These are phyloP conservation scores for Fusarium globosum DNA, from an alignment of 2,329 filamentous ascomycete genomes.

Conservation along the genomic window DNA sequence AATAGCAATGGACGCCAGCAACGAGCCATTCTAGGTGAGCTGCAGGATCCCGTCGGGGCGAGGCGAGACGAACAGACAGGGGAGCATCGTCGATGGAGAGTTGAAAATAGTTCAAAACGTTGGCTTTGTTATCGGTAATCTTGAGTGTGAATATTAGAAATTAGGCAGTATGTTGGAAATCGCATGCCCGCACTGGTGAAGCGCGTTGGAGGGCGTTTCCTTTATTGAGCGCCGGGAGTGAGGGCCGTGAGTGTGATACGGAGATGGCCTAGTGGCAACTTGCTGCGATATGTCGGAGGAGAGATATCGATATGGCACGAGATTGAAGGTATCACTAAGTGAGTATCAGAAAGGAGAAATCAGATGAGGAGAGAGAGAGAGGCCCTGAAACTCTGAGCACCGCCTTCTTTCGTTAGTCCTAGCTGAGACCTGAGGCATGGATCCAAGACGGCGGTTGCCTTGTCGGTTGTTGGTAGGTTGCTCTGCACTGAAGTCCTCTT, in stretches of 20 bases:
- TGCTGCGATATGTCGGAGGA: slow-evolving; percentile 1
- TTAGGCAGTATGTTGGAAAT: neutral
- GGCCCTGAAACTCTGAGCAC: slow-evolving; percentile 5
- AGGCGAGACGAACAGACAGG: slow-evolving; percentile 35
- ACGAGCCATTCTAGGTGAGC: slow-evolving; percentile 41
- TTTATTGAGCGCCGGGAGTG: neutral
- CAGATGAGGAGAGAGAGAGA: neutral
- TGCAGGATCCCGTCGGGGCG: slow-evolving; percentile 39
- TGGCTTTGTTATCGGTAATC: neutral
- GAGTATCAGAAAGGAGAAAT: neutral
- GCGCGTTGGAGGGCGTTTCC: neutral
- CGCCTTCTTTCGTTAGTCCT: slow-evolving; percentile 28
- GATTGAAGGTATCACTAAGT: neutral
- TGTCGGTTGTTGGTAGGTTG: slow-evolving; percentile 6
- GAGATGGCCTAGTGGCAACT: slow-evolving; percentile 24
- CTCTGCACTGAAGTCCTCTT: slow-evolving; percentile 38
- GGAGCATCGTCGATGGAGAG: slow-evolving; percentile 15
- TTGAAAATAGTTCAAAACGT: neutral
- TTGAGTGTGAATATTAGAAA: neutral
- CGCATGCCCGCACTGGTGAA: neutral
- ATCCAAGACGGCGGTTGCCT: slow-evolving; percentile 1
- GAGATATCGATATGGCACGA: neutral
- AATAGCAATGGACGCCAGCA: slow-evolving; percentile 26
- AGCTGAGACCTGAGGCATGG: slow-evolving; percentile 42
- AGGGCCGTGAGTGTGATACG: slow-evolving; percentile 20